These are phyloP conservation scores for Fusarium haematococcum DNA, from an alignment of 2,329 filamentous ascomycete genomes.

Conservation along the genomic window DNA sequence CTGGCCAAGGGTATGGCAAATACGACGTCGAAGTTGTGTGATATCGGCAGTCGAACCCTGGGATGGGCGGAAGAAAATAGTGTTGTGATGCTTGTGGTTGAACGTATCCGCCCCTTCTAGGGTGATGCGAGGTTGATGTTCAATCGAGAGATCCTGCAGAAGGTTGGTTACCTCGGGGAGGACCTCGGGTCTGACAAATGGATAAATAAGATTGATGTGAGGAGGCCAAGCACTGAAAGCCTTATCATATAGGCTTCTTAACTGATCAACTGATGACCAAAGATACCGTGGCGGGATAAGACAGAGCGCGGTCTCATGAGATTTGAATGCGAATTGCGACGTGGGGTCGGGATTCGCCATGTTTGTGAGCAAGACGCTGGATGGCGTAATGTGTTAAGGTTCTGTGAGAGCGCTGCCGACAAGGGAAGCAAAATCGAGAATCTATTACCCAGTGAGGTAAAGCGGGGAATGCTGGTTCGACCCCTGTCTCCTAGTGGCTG, in stretches of 20 bases:
- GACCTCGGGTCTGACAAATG: conserved; percentile 65
- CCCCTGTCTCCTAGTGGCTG: neutral
- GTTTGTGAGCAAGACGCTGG: neutral
- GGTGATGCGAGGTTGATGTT: conserved; percentile 38
- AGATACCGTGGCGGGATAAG: conserved; percentile 64
- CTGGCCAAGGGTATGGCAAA: conserved; percentile 54
- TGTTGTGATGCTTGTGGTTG: conserved; percentile 60
- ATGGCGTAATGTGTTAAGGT: neutral
- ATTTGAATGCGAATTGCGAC: conserved; percentile 43
- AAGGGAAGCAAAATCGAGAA: neutral
- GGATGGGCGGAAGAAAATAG: conserved; percentile 57
- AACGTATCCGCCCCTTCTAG: conserved; percentile 62
- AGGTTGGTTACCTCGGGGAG: conserved; percentile 57
- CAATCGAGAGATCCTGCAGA: conserved; percentile 31
- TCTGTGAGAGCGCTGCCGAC: neutral
- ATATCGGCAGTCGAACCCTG: conserved; percentile 38
- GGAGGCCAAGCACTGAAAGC: conserved; percentile 72
- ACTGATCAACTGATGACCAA: conserved; percentile 62
- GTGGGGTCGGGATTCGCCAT: conserved; percentile 23
- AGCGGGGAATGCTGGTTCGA: neutral
- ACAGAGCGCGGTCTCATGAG: conserved; percentile 71
- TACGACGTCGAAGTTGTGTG: conserved; percentile 46
- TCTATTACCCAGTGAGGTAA: neutral
- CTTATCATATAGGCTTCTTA: conserved; percentile 73
- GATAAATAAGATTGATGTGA: conserved; percentile 75